Percentiles rank a stretch among this genome's conserved stretches.
Conservation (phyloP, 192 early-diverging fungal species). For the Backusella tuberculispora region DNA sequence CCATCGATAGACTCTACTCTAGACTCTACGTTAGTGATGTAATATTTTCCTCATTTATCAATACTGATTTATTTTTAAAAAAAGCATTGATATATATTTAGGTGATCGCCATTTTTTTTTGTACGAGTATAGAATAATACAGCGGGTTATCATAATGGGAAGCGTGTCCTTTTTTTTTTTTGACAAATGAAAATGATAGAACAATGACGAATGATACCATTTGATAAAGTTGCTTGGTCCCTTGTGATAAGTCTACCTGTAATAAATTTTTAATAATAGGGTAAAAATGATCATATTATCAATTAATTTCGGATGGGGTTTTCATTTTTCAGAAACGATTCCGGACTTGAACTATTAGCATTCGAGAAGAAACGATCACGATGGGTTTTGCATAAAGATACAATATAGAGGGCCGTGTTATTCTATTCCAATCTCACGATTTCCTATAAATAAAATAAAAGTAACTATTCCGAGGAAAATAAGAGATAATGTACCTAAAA, state of each 20-base stretch:
- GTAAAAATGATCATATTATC: not conserved
- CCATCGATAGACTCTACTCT: not conserved
- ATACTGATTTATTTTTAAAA: not conserved
- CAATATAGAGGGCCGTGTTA: not conserved
- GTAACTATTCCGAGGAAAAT: not conserved
- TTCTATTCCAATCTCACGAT: conserved; percentile 1
- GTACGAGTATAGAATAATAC: not conserved
- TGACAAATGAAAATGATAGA: conserved; percentile 1
- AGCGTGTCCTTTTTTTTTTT: not conserved
- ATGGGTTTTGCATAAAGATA: conserved; percentile 7
- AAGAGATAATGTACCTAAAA: not conserved
- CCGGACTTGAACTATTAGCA: not conserved
- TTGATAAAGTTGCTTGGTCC: not conserved
- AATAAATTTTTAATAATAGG: not conserved
- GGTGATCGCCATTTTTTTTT: not conserved
- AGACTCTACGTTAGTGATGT: not conserved
- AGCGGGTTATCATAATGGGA: not conserved
- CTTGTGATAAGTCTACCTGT: not conserved
- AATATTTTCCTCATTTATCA: not conserved
- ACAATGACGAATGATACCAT: not conserved
- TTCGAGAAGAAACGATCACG: not conserved
- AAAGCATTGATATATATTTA: not conserved
- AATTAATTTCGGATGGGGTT: not conserved
- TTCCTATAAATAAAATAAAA: not conserved
- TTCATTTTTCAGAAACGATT: not conserved